These are phyloP conservation scores for Pseudogymnoascus sp. DNA, from an alignment of 2,329 filamentous ascomycete genomes.

Conservation along the genomic window DNA sequence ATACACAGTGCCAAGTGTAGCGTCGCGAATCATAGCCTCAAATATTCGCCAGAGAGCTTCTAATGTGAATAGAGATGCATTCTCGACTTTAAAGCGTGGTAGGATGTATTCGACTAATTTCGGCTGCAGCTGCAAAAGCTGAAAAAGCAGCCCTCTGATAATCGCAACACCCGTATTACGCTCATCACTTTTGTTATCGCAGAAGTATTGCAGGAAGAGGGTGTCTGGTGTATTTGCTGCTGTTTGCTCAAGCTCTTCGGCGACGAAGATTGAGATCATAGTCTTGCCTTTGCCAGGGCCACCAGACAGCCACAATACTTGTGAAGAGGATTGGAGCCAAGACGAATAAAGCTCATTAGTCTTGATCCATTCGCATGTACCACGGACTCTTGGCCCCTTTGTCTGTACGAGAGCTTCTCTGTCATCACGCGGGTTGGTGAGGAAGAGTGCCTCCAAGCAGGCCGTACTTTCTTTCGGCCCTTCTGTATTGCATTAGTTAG, in stretches of 20 bases:
- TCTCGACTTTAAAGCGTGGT: slow-evolving; percentile 9
- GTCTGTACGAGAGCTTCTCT: too few relatives aligned
- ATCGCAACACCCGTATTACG: slow-evolving; percentile 33
- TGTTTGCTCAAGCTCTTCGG: neutral
- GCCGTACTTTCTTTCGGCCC: neutral
- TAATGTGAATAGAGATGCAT: slow-evolving; percentile 13
- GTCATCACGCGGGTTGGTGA: neutral
- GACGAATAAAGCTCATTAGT: too few relatives aligned
- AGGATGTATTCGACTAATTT: slow-evolving; percentile 12
- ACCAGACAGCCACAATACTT: too few relatives aligned
- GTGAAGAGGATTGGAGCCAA: too few relatives aligned
- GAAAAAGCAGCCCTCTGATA: slow-evolving; percentile 32
- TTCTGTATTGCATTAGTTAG: neutral
- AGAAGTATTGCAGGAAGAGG: slow-evolving; percentile 31
- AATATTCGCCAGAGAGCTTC: slow-evolving; percentile 21
- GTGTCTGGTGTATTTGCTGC: neutral
- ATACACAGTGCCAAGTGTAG: slow-evolving; percentile 15
- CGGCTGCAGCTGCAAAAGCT: slow-evolving; percentile 25
- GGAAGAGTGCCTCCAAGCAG: neutral
- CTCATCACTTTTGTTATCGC: slow-evolving; percentile 30
- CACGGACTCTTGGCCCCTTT: too few relatives aligned
- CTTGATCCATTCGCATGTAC: too few relatives aligned
- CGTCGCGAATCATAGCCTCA: slow-evolving; percentile 18
- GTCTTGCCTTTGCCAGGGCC: neutral
- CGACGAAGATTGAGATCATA: neutral